Base-by-base conservation (phyloP, 2,329 filamentous ascomycete genomes). In the Bertia moriformis region DNA sequence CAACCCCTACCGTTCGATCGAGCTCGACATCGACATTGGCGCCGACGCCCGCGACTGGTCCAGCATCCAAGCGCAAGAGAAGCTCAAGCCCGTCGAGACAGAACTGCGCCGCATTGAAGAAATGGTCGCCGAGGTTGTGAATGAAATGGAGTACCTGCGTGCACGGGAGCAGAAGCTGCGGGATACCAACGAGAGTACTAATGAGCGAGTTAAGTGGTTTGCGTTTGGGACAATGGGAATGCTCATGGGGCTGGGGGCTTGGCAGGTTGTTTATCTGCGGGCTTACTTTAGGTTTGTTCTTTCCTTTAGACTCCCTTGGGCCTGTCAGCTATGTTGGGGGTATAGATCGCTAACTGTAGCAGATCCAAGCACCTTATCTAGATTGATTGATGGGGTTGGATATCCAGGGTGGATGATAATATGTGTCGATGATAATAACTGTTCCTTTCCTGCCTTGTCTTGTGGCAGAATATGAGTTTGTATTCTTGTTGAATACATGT, bases 121-220 rank as follows among this genome's bases (percentile, higher is more conserved):
- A 65, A 72, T 89, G 56, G 83, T 93, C 29, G 71, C 69, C 47
- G 89, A 96, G 65, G 78, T 96, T 46, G 89, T 95, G 38, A 62
- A 62, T 45, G 89, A 96, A 71, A 93, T 98, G 89, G 89, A 96
- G 47, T 98, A 96, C 65, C 74, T 98, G 51, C 76, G 91, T 48
- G 52, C 61, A 29, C 76, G 91, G 51, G 91, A 98, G 70, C 87
- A 94, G 73, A 93, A 86, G 69, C 73, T 98, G 51, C 73, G 91
- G 58, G 89, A 98, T 65, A 98, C 91, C 50, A 98, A 98, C 62
- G 91, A 98, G 79, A 96, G 89, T 70, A 98, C 91, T 48, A 98
- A 98, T 65, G 91, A 83, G 64, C 77, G 91, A 43, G 91, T 98
- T 54, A 98, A 96, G 70, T 96, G 86, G 87, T 98, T 98, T 62